Percentiles rank a stretch among this genome's conserved stretches.
Evolutionary conservation across 2,329 filamentous ascomycete genomes (phyloP).

Genomic region (Fusarium veterinarium): DNA sequence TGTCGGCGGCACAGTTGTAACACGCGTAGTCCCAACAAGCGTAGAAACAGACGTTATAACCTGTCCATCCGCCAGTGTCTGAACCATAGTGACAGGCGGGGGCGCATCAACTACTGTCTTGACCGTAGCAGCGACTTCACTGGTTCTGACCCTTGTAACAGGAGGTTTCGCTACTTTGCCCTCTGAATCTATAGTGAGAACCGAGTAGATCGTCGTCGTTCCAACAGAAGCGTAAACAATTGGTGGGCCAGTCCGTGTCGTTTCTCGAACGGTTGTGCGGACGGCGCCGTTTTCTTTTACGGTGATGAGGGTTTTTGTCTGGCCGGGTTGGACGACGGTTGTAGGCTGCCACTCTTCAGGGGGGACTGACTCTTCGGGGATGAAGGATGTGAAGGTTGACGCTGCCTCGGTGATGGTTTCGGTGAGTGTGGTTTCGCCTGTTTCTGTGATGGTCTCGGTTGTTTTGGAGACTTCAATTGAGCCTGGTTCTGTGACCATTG

Average conservation of each 20-base stretch:
- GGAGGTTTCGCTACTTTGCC: constrained; percentile 11
- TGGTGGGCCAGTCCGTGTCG: constrained; percentile 20
- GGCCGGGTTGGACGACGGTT: constrained; percentile 2
- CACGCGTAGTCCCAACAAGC: constrained; percentile 11
- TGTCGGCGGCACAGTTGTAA: constrained; percentile 29
- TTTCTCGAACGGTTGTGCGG: constrained; percentile 4
- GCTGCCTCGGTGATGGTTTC: background rate
- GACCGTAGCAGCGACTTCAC: constrained; percentile 23
- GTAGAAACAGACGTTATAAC: constrained; percentile 26
- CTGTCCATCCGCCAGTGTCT: constrained; percentile 26
- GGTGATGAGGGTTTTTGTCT: constrained; percentile 11
- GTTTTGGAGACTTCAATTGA: constrained; percentile 3
- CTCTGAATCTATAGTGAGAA: constrained; percentile 21
- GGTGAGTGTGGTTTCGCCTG: background rate
- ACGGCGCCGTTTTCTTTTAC: constrained; percentile 6
- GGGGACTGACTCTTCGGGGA: background rate
- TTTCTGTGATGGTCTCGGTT: constrained; percentile 12
- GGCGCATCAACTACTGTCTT: constrained; percentile 31
- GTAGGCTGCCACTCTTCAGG: background rate
- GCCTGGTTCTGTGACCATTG: constrained; percentile 13
- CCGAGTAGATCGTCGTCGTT: constrained; percentile 32
- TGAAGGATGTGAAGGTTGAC: background rate
- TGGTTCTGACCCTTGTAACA: constrained; percentile 24
- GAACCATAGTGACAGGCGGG: constrained; percentile 7
- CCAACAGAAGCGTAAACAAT: constrained; percentile 27